Conservation (phyloP, 768 basidiomycete genomes). For the Naganishia vishniacii region DNA sequence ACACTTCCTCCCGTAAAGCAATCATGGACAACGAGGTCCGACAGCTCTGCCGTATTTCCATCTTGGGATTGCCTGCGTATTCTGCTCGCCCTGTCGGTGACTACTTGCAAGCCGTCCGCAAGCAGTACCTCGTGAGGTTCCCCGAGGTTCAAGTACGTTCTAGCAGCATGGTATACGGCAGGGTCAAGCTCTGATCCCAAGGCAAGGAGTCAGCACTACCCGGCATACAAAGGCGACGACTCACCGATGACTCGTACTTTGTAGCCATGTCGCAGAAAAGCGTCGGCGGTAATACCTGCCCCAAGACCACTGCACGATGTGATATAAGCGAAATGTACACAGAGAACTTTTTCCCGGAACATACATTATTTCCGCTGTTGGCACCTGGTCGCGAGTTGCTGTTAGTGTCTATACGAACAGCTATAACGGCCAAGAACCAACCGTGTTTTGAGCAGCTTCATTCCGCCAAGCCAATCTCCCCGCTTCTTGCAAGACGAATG, state of each 20-base stretch:
- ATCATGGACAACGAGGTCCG: slow-evolving; percentile 71
- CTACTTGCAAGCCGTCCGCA: slow-evolving; percentile 70
- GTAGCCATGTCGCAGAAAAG: slow-evolving; percentile 65
- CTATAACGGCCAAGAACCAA: not conserved
- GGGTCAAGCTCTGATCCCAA: slow-evolving; percentile 69
- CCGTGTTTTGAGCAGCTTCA: not conserved
- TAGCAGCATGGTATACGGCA: slow-evolving; percentile 76
- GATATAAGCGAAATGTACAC: not conserved
- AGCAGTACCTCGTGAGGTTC: slow-evolving; percentile 62
- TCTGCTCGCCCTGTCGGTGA: slow-evolving; percentile 51
- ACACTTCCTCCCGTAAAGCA: slow-evolving; percentile 93
- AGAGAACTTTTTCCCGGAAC: slow-evolving; percentile 30
- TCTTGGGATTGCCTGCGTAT: slow-evolving; percentile 27
- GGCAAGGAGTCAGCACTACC: not conserved
- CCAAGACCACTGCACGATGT: slow-evolving; percentile 70
- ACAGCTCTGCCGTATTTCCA: slow-evolving; percentile 46
- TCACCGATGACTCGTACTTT: slow-evolving; percentile 64
- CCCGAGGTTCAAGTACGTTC: slow-evolving; percentile 70
- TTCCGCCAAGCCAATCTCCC: slow-evolving; percentile 59
- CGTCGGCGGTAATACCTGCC: slow-evolving; percentile 69
- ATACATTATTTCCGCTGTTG: slow-evolving; percentile 62
- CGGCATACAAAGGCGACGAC: not conserved
- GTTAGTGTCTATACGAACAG: not conserved
- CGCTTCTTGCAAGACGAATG: slow-evolving; percentile 84
- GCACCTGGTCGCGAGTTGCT: not conserved